Conservation (phyloP, 2,329 filamentous ascomycete genomes). For the Cordyceps tenuipes region DNA sequence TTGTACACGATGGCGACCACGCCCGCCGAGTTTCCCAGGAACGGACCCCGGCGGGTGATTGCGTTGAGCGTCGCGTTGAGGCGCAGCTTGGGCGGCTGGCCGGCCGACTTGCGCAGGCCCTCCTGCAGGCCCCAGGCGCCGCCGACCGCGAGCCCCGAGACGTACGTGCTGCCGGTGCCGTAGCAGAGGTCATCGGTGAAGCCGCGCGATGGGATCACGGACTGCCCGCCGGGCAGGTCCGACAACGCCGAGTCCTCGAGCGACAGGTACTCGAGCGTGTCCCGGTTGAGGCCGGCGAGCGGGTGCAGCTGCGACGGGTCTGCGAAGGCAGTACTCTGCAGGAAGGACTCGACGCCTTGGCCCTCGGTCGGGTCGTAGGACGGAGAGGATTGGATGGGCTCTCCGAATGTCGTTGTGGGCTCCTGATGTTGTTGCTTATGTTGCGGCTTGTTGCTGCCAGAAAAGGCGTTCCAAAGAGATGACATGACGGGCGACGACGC, state of each 20-base stretch:
- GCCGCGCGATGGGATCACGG: constrained; percentile 85
- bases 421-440: constrained; percentile 26
- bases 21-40: constrained; percentile 90
- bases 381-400: constrained; percentile 41
- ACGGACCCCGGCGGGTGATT: constrained; percentile 85
- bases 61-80: constrained; percentile 94
- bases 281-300: constrained; percentile 84
- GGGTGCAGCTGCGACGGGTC: constrained; percentile 88
- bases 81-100: constrained; percentile 76
- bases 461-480: constrained; percentile 53
- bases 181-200: constrained; percentile 99
- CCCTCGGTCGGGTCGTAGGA: constrained; percentile 63
- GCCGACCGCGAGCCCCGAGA: constrained; percentile 76
- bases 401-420: constrained; percentile 32
- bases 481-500: constrained; percentile 34
- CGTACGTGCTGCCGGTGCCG: constrained; percentile 88
- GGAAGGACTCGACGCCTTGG: constrained; percentile 79
- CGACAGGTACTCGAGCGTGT: constrained; percentile 87
- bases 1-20: constrained; percentile 97
- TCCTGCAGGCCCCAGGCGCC: constrained; percentile 90
- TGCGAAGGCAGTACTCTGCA: constrained; percentile 66
- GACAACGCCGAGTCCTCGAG: constrained; percentile 88
- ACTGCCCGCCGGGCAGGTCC: constrained; percentile 75
- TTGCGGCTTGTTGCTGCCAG: constrained; percentile 46
- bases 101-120: constrained; percentile 70